A percentile compares a stretch with the other conserved stretches of the same genome.
These are phyloP conservation scores for Beauveria sp. DNA, from an alignment of 2,329 filamentous ascomycete species.

Conservation along the genomic window DNA sequence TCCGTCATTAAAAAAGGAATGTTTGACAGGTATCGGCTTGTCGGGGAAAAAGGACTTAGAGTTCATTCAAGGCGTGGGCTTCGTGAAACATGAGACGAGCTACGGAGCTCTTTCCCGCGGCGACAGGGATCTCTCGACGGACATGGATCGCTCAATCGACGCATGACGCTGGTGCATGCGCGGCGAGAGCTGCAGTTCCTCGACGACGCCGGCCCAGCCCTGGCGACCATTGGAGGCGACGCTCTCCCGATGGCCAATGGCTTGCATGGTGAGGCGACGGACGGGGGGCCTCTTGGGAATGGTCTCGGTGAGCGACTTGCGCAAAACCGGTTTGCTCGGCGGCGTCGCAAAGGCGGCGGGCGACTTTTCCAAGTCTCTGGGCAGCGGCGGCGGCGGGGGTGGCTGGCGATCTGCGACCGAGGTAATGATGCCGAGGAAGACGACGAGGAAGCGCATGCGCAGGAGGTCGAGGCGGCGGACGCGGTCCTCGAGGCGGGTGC, in stretches of 20 bases:
- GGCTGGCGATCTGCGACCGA: slow-evolving; percentile 28
- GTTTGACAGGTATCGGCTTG: background rate
- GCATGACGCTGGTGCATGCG: slow-evolving; percentile 54
- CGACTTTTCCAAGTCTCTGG: slow-evolving; percentile 29
- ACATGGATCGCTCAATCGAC: slow-evolving; percentile 54
- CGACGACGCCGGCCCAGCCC: slow-evolving; percentile 57
- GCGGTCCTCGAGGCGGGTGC: slow-evolving; percentile 47
- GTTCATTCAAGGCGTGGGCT: background rate
- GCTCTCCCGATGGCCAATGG: slow-evolving; percentile 45
- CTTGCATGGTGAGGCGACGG: slow-evolving; percentile 45
- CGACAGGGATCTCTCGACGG: slow-evolving; percentile 36
- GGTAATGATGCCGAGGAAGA: slow-evolving; percentile 54
- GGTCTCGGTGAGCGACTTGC: slow-evolving; percentile 36
- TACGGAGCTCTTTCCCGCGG: background rate
- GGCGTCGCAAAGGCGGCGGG: slow-evolving; percentile 18
- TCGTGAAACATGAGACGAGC: background rate
- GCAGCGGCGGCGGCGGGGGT: slow-evolving; percentile 20
- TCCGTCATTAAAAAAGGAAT: slow-evolving; percentile 1
- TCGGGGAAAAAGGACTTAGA: background rate
- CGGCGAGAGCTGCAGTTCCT: slow-evolving; percentile 54
- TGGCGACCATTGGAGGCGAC: slow-evolving; percentile 39
- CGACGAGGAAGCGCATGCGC: slow-evolving; percentile 56
- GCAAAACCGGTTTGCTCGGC: slow-evolving; percentile 27
- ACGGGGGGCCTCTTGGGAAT: slow-evolving; percentile 40
- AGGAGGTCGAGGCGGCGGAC: slow-evolving; percentile 52